Base-by-base conservation (phyloP, 1,284 basidiomycete species). In the Melampsora larici-populina region DNA sequence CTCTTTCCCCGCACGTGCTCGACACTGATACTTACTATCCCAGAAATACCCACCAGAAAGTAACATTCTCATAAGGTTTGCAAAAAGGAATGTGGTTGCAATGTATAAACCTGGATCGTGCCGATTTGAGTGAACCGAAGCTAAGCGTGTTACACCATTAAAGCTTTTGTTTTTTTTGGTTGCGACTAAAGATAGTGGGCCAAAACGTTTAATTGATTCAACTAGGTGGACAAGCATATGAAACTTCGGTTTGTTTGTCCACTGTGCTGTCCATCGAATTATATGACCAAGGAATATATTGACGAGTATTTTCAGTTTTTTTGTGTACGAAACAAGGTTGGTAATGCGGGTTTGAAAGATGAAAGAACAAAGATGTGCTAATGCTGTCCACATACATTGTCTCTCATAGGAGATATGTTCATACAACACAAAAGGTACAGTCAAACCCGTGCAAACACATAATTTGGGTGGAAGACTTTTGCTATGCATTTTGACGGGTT, bases 301-400 rank as follows among this genome's bases (percentile, higher is more conserved):
- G 24, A 86, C 84, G 49, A 79, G 82, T 1, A 62, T 2, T 4
- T 80, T 58, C 1, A 70, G 31, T 2, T 58, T 1, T 1, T 17
- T 36, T 18, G 29, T 48, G 29, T 31, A 70, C 5, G 13, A 33
- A 5, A n/a, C 81, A 29, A 86, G 79, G 79, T 85, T 70, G 0
- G 77, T 33, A 66, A 86, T 86, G 15, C 74, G 73, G 0, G 85
- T 84, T 69, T 85, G 84, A 83, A 84, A 86, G 3, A 85, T 81
- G 0, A 85, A 78, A 1, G 85, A 83, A 4, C 84, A 78, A 1
- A 86, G 79, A 40, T 79, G 82, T 0, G 82, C 82, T 0, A 85
- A 79, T 4, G 83, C 73, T 1, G 81, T 43, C 85, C 85, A 86
- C 3, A 83, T 79, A 0, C 79, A 79, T 60, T 80, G 81, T 21